Conservation (phyloP, 1,284 basidiomycete species). For the Ganoderma lingzhi region DNA sequence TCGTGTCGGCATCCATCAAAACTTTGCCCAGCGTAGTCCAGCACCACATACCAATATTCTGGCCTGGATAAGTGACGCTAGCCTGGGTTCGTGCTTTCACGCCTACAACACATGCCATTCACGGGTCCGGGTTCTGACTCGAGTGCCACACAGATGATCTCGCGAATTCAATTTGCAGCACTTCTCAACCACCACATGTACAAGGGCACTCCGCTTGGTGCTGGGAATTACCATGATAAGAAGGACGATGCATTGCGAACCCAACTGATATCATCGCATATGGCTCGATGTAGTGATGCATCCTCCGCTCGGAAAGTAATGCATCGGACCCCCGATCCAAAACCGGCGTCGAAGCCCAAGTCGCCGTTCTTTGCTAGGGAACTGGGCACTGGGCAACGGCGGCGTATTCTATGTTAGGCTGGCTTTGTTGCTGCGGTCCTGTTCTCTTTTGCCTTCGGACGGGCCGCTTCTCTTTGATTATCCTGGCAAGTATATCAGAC, state of each 20-base stretch:
- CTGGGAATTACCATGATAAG: slow-evolving; percentile 14
- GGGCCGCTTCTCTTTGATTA: slow-evolving; percentile 1
- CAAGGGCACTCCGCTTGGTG: slow-evolving; percentile 18
- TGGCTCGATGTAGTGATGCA: background rate
- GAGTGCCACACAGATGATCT: slow-evolving; percentile 2
- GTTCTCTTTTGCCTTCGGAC: background rate
- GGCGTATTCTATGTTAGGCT: background rate
- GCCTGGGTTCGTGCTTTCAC: background rate
- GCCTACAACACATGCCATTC: background rate
- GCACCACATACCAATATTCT: background rate
- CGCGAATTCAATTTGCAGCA: background rate
- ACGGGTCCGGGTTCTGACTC: slow-evolving; percentile 10
- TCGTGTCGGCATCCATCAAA: slow-evolving; percentile 4
- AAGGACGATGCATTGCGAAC: slow-evolving; percentile 24
- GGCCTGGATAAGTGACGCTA: background rate
- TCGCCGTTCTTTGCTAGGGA: background rate
- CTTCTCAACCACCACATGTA: slow-evolving; percentile 24
- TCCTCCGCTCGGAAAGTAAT: slow-evolving; percentile 18
- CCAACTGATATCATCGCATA: slow-evolving; percentile 6
- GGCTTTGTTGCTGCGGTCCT: slow-evolving; percentile 1
- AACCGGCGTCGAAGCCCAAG: background rate
- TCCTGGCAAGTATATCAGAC: slow-evolving; percentile 6
- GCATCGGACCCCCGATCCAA: slow-evolving; percentile 9
- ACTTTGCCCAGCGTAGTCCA: background rate
- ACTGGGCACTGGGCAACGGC: slow-evolving; percentile 4